Conservation (phyloP, 2,329 filamentous ascomycete genomes). For the Aspergillus sergii region DNA sequence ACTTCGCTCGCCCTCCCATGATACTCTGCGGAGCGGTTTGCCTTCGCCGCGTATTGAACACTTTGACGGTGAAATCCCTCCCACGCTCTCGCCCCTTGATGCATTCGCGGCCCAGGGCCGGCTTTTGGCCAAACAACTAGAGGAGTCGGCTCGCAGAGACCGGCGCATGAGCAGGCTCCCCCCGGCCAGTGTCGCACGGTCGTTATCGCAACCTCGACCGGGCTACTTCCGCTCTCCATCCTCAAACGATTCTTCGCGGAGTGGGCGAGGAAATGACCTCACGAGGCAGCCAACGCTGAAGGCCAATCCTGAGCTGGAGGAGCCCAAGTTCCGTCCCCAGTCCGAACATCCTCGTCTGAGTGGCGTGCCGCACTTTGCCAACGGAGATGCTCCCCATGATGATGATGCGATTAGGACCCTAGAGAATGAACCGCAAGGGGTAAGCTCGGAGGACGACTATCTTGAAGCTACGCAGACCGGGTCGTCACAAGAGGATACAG, state of each 20-base stretch:
- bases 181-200: conserved; percentile 78
- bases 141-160: conserved; percentile 73
- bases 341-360: conserved; percentile 79
- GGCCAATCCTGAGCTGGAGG: conserved; percentile 41
- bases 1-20: conserved; percentile 60
- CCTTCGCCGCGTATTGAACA: conserved; percentile 72
- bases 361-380: conserved; percentile 49
- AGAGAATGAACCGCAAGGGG: conserved; percentile 25
- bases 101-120: conserved; percentile 92
- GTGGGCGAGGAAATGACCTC: conserved; percentile 22
- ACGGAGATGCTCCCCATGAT: conserved; percentile 37
- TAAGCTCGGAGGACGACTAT: conserved; percentile 16
- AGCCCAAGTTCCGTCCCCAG: conserved; percentile 60
- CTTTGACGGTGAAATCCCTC: conserved; percentile 75
- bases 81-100: conserved; percentile 90
- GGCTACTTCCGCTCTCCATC: conserved; percentile 80
- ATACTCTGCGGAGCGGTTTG: conserved; percentile 58
- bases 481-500: conserved; percentile 35
- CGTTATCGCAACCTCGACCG: conserved; percentile 74
- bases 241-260: conserved; percentile 51
- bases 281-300: conserved; percentile 44
- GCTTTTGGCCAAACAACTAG: conserved; percentile 81
- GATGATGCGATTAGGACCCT: conserved; percentile 40
- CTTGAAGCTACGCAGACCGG: conserved; percentile 34
- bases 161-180: conserved; percentile 83